Evolutionary conservation across 2,329 filamentous ascomycete genomes (phyloP).

Genomic region (Fusarium citri): DNA sequence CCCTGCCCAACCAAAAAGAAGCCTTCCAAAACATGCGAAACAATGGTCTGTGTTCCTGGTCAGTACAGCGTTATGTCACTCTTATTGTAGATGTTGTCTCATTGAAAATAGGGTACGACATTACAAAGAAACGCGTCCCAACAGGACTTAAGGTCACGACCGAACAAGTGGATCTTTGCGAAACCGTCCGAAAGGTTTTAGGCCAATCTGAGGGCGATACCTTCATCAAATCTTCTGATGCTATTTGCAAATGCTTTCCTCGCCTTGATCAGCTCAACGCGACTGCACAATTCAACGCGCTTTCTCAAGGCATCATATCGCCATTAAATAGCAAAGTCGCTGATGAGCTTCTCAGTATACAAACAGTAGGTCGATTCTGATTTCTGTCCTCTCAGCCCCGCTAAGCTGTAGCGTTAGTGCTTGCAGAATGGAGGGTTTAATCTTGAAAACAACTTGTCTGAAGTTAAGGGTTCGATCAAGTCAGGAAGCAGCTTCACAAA

Average conservation of each 20-base stretch:
- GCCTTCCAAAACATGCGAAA: not conserved
- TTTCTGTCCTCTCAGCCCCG: fast-evolving
- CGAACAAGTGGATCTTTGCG: not conserved
- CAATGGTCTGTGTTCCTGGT: not conserved
- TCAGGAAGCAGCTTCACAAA: not conserved
- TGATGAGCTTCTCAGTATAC: not conserved
- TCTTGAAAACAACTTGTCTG: not conserved
- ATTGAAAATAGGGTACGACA: fast-evolving
- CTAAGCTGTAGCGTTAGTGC: not conserved
- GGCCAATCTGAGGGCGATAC: not conserved
- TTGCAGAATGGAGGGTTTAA: fast-evolving
- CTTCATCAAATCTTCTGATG: not conserved
- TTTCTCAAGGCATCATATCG: not conserved
- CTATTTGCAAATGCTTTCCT: not conserved
- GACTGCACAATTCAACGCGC: not conserved
- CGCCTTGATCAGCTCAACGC: fast-evolving
- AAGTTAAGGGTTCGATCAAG: not conserved
- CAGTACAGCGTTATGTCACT: fast-evolving
- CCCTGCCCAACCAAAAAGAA: not conserved
- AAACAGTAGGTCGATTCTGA: not conserved
- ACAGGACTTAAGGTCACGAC: not conserved
- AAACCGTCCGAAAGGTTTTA: not conserved
- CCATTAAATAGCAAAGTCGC: not conserved
- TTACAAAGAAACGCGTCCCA: not conserved
- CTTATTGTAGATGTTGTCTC: fast-evolving